Evolutionary conservation across 352 stramenopile genomes (phyloP).

Genomic region (Globisporangium mamillatum): DNA sequence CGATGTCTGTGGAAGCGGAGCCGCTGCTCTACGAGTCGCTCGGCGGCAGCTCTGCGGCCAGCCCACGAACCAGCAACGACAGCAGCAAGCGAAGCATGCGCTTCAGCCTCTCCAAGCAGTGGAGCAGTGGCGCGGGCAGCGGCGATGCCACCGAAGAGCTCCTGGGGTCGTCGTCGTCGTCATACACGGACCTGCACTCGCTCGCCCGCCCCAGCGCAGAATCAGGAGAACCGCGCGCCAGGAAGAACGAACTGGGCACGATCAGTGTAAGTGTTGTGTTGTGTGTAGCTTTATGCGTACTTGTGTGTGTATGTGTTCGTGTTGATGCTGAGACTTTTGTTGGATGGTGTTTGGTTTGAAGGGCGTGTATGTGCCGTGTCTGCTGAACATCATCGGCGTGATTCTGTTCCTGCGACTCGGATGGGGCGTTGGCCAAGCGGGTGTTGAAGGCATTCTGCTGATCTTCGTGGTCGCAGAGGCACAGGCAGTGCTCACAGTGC

Average conservation of each 20-base stretch:
- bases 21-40: constrained; percentile 39
- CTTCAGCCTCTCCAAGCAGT: constrained; percentile 16
- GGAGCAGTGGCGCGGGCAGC: constrained; percentile 5
- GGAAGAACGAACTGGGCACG: constrained; percentile 35
- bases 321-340: neutral
- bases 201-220: constrained; percentile 18
- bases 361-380: constrained; percentile 86
- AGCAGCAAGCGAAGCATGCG: constrained; percentile 5
- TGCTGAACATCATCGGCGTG: constrained; percentile 90
- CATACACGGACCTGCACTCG: constrained; percentile 48
- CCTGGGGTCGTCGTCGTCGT: constrained; percentile 18
- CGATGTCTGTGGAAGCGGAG: constrained; percentile 30
- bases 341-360: constrained; percentile 8
- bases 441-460: constrained; percentile 61
- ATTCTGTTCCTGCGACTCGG: constrained; percentile 88
- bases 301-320: neutral
- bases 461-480: constrained; percentile 70
- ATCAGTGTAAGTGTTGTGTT: constrained; percentile 32
- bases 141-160: constrained; percentile 1
- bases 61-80: neutral
- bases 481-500: constrained; percentile 69
- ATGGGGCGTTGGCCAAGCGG: constrained; percentile 83
- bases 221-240: constrained; percentile 2
- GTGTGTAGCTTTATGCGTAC: neutral
- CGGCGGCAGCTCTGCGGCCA: constrained; percentile 9